These are phyloP conservation scores for Rhizopus stolonifer DNA, from an alignment of 371 early-diverging fungal species.

Conservation along the genomic window DNA sequence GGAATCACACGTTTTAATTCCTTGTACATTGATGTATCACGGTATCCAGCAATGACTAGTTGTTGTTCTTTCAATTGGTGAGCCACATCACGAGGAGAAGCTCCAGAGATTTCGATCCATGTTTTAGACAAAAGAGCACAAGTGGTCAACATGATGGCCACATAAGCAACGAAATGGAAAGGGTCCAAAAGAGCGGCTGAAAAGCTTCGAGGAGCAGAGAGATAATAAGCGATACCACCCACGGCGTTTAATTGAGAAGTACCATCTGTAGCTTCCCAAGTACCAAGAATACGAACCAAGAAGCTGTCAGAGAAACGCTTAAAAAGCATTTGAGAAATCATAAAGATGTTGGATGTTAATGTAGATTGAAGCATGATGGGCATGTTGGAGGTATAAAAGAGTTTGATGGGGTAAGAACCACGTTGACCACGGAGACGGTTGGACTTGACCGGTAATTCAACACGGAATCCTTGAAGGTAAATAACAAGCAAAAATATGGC, in stretches of 20 bases:
- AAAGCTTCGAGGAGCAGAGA: constrained; percentile 94
- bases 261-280: constrained; percentile 93
- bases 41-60: constrained; percentile 96
- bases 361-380: constrained; percentile 99
- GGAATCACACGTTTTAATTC: constrained; percentile 99
- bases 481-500: constrained; percentile 95
- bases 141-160: constrained; percentile 87
- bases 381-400: constrained; percentile 99
- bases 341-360: constrained; percentile 92
- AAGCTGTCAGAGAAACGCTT: constrained; percentile 94
- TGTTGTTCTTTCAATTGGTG: constrained; percentile 97
- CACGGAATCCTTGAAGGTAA: constrained; percentile 99
- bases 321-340: constrained; percentile 96
- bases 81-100: constrained; percentile 97
- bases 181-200: constrained; percentile 87
- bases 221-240: constrained; percentile 96
- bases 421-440: constrained; percentile 95
- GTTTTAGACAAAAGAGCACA: constrained; percentile 97
- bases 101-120: constrained; percentile 99
- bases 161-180: constrained; percentile 93
- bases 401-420: constrained; percentile 97
- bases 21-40: constrained; percentile 96
- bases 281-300: constrained; percentile 93
- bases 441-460: constrained; percentile 98
- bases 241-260: constrained; percentile 88